A percentile compares a stretch with the other conserved stretches of the same genome.
phyloP scores from a whole-genome alignment of 2,329 filamentous ascomycete species.

The Fusarium sp. region DNA sequence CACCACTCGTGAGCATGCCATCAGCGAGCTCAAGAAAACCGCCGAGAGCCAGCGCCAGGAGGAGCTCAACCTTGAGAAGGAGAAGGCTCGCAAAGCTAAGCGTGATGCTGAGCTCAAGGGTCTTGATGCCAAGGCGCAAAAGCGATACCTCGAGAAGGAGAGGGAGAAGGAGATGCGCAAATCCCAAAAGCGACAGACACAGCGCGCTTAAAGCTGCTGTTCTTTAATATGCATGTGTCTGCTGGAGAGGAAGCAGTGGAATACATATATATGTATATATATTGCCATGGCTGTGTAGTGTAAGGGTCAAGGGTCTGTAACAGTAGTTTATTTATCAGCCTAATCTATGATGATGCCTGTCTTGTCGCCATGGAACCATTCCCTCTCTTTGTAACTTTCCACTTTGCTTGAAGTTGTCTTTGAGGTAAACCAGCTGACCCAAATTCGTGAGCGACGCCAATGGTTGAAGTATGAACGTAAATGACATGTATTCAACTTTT shows the following conservation, averaged over 20 bases:
- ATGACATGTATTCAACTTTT: slow-evolving; percentile 1
- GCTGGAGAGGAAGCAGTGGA: background rate
- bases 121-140: slow-evolving; percentile 85
- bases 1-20: slow-evolving; percentile 82
- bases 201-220: slow-evolving; percentile 58
- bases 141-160: slow-evolving; percentile 87
- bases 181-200: slow-evolving; percentile 67
- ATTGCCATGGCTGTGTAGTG: slow-evolving; percentile 29
- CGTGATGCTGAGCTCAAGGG: slow-evolving; percentile 83
- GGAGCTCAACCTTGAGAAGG: slow-evolving; percentile 78
- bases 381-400: background rate
- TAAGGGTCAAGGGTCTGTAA: slow-evolving; percentile 34
- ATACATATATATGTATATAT: background rate
- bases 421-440: background rate
- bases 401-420: background rate
- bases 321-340: slow-evolving; percentile 36
- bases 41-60: slow-evolving; percentile 86
- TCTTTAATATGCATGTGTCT: slow-evolving; percentile 1
- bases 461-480: background rate
- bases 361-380: background rate
- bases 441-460: background rate
- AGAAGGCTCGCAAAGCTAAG: slow-evolving; percentile 88
- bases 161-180: slow-evolving; percentile 77
- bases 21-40: slow-evolving; percentile 81
- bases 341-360: slow-evolving; percentile 32